phyloP scores from a whole-genome alignment of 2,329 filamentous ascomycete species.

The Ambrosiella xylebori region DNA sequence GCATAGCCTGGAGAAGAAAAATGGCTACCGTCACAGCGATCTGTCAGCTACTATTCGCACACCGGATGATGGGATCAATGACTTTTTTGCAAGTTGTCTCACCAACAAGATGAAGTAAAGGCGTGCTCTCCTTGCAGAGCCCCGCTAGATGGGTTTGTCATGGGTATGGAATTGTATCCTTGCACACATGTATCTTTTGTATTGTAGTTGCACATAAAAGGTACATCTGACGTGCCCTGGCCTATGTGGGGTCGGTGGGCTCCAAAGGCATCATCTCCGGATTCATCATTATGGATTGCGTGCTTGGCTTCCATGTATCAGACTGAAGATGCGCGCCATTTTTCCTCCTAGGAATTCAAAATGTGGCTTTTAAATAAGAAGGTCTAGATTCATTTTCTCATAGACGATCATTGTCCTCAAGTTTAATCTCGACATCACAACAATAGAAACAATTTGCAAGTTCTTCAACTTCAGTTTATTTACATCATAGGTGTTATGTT shows the following conservation, averaged over 20 bases:
- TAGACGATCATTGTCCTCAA: not conserved
- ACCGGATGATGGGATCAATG: not conserved
- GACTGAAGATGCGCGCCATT: not conserved
- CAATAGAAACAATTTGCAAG: too few species aligned
- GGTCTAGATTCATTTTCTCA: not conserved
- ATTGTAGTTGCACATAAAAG: not conserved
- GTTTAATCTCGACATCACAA: not conserved
- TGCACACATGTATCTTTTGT: slow-evolving; percentile 1
- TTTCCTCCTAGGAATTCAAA: not conserved
- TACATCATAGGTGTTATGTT: too few species aligned
- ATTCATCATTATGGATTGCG: slow-evolving; percentile 4
- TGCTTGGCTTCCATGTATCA: slow-evolving; percentile 5
- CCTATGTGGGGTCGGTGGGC: not conserved
- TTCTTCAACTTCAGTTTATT: too few species aligned
- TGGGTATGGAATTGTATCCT: not conserved
- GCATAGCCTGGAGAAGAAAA: too few species aligned
- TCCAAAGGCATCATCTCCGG: not conserved
- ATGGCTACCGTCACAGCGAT: too few species aligned
- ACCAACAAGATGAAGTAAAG: not conserved
- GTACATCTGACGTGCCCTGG: not conserved
- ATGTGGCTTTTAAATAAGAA: too few species aligned
- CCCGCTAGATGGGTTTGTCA: not conserved
- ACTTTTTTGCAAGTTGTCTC: not conserved
- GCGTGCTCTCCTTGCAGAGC: not conserved
- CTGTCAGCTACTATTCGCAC: not conserved